Percentiles rank a stretch among this genome's conserved stretches.
phyloP scores from a whole-genome alignment of 257 asterid species.

The Solanum chiquidenum region DNA sequence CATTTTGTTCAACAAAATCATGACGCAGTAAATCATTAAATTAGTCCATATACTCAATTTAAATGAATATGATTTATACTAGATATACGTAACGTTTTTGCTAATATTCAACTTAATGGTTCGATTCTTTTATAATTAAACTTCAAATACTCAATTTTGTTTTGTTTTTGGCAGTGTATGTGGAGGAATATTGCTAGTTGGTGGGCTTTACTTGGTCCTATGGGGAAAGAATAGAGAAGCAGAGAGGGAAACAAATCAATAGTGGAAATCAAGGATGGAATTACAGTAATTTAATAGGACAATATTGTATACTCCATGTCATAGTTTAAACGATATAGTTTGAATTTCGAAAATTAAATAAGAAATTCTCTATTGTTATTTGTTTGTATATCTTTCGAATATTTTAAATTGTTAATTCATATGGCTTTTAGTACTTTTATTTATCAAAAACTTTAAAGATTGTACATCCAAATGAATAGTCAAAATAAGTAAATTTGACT shows the following conservation, averaged over 20 bases:
- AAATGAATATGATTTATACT: too few species aligned
- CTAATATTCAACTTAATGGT: background rate
- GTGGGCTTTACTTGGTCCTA: constrained; percentile 42
- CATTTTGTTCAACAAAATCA: background rate
- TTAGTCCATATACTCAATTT: background rate
- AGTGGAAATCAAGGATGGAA: constrained; percentile 14
- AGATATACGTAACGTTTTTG: background rate
- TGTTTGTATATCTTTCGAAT: fast-evolving
- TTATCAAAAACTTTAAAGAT: background rate
- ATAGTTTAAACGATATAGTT: background rate
- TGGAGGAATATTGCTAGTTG: constrained; percentile 44
- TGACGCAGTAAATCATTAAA: background rate
- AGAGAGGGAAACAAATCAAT: constrained; percentile 3
- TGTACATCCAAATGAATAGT: background rate
- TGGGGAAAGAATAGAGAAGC: constrained; percentile 62
- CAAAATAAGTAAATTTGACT: background rate
- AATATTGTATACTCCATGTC: background rate
- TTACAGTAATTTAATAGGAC: constrained; percentile 8
- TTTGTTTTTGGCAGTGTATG: constrained; percentile 29
- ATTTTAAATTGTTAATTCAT: background rate
- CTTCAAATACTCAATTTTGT: background rate
- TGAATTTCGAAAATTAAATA: background rate
- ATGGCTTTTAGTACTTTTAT: background rate
- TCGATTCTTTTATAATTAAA: background rate
- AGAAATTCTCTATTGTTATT: background rate